A percentile compares a stretch with the other conserved stretches of the same genome.
These are phyloP conservation scores for Nemania sp. DNA, from an alignment of 2,329 filamentous ascomycete species.

Conservation along the genomic window DNA sequence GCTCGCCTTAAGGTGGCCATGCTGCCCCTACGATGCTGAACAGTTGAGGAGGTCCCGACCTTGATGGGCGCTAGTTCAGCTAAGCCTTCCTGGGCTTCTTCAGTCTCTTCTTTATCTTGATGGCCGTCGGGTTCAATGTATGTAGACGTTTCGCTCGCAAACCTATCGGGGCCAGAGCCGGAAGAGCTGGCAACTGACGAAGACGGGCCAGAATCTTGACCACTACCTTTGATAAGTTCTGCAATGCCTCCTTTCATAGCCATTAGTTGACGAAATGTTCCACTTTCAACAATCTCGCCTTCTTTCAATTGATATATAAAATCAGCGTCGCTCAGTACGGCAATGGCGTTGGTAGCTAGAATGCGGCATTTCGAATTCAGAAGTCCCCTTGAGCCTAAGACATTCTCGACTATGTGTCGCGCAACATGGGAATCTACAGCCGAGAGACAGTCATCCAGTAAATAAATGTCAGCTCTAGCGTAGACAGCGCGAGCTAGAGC, in stretches of 20 bases:
- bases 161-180: constrained; percentile 47
- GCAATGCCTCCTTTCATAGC: constrained; percentile 92
- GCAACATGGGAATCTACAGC: constrained; percentile 99
- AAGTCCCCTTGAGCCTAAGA: constrained; percentile 82
- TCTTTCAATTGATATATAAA: constrained; percentile 85
- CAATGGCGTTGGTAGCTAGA: constrained; percentile 92
- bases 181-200: constrained; percentile 41
- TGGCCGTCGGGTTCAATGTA: constrained; percentile 55
- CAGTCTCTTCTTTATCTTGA: constrained; percentile 67
- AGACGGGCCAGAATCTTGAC: constrained; percentile 54
- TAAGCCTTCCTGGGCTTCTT: constrained; percentile 76
- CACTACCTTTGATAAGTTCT: constrained; percentile 78
- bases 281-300: constrained; percentile 80
- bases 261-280: constrained; percentile 87
- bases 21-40: constrained; percentile 68
- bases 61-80: constrained; percentile 78
- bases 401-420: constrained; percentile 90
- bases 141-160: constrained; percentile 60
- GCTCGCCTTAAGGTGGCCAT: constrained; percentile 83
- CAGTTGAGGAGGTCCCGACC: constrained; percentile 49
- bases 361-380: constrained; percentile 86
- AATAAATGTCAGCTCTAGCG: constrained; percentile 91
- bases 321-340: constrained; percentile 85
- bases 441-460: constrained; percentile 91
- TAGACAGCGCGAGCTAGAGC: constrained; percentile 94